Conservation (phyloP, 768 basidiomycete genomes). For the Steccherinum ochraceum region DNA sequence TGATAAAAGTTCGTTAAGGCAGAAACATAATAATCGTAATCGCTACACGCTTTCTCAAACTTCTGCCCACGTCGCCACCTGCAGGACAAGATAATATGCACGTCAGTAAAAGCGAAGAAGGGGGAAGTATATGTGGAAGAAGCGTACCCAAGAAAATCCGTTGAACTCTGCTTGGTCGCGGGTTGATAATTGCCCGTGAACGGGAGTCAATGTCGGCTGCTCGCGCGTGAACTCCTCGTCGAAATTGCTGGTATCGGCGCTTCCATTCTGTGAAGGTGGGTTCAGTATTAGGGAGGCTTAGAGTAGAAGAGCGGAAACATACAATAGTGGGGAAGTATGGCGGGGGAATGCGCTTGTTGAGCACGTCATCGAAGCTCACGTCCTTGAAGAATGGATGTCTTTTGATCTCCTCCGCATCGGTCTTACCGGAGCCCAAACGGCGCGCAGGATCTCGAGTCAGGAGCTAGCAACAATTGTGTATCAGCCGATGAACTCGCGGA, state of each 20-base stretch:
- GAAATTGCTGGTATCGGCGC: slow-evolving; percentile 88
- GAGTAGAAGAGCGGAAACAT: slow-evolving; percentile 25
- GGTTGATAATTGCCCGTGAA: slow-evolving; percentile 86
- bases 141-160: slow-evolving; percentile 88
- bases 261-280: slow-evolving; percentile 60
- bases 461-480: slow-evolving; percentile 44
- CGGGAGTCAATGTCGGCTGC: slow-evolving; percentile 95
- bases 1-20: slow-evolving; percentile 12
- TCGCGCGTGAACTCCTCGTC: slow-evolving; percentile 97
- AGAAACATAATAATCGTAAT: slow-evolving; percentile 14
- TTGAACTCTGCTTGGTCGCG: slow-evolving; percentile 95
- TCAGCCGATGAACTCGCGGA: background rate
- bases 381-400: slow-evolving; percentile 98
- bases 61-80: slow-evolving; percentile 36
- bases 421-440: slow-evolving; percentile 85
- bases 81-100: too few species aligned
- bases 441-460: slow-evolving; percentile 88
- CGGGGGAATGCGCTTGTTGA: slow-evolving; percentile 94
- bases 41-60: slow-evolving; percentile 6
- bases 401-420: slow-evolving; percentile 97
- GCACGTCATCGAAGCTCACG: slow-evolving; percentile 93
- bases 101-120: too few species aligned
- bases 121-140: too few species aligned
- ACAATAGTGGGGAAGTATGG: slow-evolving; percentile 97
- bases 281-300: background rate